Evolutionary conservation across 179 eudicot species (phyloP).

Genomic region (Beta corolliflora): DNA sequence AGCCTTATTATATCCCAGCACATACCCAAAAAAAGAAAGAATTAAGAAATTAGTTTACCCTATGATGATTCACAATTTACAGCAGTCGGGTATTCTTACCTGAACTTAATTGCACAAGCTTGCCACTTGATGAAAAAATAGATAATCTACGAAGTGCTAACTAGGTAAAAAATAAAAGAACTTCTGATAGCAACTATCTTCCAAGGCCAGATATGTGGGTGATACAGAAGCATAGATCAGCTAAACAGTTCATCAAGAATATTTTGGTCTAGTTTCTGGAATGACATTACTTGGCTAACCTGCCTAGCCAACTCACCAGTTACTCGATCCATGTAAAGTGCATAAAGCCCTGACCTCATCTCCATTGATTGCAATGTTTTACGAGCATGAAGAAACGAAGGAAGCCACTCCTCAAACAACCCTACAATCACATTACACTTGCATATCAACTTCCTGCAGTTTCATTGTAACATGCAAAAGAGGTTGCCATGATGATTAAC

Average conservation of each 20-base stretch:
- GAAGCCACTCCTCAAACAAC: conserved; percentile 76
- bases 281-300: conserved; percentile 48
- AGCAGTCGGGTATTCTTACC: not conserved
- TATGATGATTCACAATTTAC: not conserved
- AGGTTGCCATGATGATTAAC: not conserved
- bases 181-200: not conserved
- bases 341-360: conserved; percentile 67
- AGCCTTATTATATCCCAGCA: not conserved
- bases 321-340: conserved; percentile 83
- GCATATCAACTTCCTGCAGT: not conserved
- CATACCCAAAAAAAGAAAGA: too few relatives aligned
- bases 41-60: too few relatives aligned
- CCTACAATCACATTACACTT: conserved; percentile 41
- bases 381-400: conserved; percentile 60
- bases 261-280: conserved; percentile 51
- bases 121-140: not conserved
- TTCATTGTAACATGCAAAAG: not conserved
- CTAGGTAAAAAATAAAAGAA: not conserved
- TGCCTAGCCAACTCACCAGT: conserved; percentile 65
- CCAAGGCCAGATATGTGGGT: not conserved
- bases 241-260: conserved; percentile 52
- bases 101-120: not conserved
- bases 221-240: conserved; percentile 26
- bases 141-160: not conserved
- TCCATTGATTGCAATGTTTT: conserved; percentile 67